phyloP scores from a whole-genome alignment of 257 asterid genomes.

The Lycium barbarum region DNA sequence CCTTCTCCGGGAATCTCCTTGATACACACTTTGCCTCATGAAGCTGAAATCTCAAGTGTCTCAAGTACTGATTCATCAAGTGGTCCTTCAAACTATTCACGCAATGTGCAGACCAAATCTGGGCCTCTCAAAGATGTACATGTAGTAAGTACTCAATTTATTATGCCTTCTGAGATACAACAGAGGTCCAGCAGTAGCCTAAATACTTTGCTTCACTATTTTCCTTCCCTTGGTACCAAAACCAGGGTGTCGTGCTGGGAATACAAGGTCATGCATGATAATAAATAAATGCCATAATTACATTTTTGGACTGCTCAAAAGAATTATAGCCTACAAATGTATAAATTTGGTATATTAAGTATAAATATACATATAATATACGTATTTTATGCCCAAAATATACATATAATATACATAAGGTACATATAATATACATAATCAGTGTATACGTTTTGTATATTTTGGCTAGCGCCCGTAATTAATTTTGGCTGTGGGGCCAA shows the following conservation, averaged over 20 bases:
- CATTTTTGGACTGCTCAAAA: too few species aligned
- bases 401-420: too few species aligned
- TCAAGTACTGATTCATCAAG: constrained; percentile 35
- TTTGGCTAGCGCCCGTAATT: too few species aligned
- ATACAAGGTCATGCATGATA: background rate
- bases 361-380: too few species aligned
- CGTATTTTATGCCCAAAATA: too few species aligned
- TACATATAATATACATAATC: too few species aligned
- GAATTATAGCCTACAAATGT: too few species aligned
- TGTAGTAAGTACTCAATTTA: constrained; percentile 40
- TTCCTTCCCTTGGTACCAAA: background rate
- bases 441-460: too few species aligned
- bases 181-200: background rate
- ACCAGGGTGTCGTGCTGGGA: background rate
- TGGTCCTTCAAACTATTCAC: constrained; percentile 33
- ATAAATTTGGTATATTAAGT: too few species aligned
- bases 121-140: constrained; percentile 50
- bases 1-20: constrained; percentile 52
- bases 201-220: background rate
- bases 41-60: constrained; percentile 37
- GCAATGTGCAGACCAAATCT: constrained; percentile 26
- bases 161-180: background rate
- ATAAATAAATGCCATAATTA: too few species aligned
- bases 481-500: too few species aligned
- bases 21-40: constrained; percentile 46